Conservation (phyloP, 2,329 filamentous ascomycete genomes). For the Sporothrix sp. region DNA sequence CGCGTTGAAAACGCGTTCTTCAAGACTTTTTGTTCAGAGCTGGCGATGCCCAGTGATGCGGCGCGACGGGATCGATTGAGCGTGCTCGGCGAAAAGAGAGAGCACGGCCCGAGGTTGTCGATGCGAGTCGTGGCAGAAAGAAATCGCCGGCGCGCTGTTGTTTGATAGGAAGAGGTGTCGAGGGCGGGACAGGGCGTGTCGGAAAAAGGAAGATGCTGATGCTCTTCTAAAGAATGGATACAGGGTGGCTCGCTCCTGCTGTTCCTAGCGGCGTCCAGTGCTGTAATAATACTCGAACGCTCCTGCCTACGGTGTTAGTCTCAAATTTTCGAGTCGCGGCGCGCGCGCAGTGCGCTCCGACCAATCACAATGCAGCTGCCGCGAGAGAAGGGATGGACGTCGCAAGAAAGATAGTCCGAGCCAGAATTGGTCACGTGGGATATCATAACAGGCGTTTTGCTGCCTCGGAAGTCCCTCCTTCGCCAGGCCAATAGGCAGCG, state of each 20-base stretch:
- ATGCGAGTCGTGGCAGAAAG: not conserved
- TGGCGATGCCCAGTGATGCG: not conserved
- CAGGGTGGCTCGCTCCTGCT: constrained; percentile 5
- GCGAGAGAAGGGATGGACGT: not conserved
- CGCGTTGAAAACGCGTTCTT: constrained; percentile 16
- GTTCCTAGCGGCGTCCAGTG: not conserved
- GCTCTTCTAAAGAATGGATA: not conserved
- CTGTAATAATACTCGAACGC: too few relatives aligned
- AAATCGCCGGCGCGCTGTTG: not conserved
- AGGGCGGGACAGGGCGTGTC: not conserved
- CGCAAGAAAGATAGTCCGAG: not conserved
- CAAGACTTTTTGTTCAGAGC: not conserved
- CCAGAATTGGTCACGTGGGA: not conserved
- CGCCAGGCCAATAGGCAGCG: constrained; percentile 11
- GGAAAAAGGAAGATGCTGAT: constrained; percentile 6
- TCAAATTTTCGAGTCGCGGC: constrained; percentile 14
- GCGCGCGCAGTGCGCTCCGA: constrained; percentile 3
- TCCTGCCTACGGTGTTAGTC: too few relatives aligned
- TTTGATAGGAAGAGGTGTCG: constrained; percentile 3
- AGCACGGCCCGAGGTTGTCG: not conserved
- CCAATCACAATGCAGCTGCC: constrained; percentile 7
- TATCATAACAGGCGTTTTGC: not conserved
- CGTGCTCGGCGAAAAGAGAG: not conserved
- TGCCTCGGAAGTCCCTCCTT: too few relatives aligned
- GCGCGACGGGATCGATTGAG: constrained; percentile 5